A percentile compares a stretch with the other conserved stretches of the same genome.
Conservation (phyloP, 2,329 filamentous ascomycete genomes). For the Parafenestella ontariensis region DNA sequence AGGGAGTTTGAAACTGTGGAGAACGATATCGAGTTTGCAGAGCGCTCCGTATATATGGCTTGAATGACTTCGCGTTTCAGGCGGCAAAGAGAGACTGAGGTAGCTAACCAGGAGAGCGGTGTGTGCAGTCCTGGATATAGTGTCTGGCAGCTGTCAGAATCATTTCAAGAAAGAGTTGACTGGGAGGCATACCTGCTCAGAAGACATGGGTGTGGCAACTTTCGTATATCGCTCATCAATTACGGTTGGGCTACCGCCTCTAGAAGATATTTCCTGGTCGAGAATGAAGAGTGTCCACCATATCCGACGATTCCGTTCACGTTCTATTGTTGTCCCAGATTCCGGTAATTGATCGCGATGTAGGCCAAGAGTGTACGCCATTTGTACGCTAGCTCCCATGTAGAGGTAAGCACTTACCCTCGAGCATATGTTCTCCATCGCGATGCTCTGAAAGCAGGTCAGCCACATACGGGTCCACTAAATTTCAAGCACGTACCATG, state of each 20-base stretch:
- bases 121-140: slow-evolving; percentile 46
- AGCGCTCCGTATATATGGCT: slow-evolving; percentile 43
- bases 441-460: slow-evolving; percentile 35
- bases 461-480: slow-evolving; percentile 2
- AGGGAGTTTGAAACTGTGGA: slow-evolving; percentile 44
- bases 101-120: slow-evolving; percentile 41
- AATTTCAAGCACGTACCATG: slow-evolving; percentile 29
- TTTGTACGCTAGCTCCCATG: slow-evolving; percentile 46
- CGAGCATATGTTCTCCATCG: slow-evolving; percentile 44
- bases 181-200: slow-evolving; percentile 39
- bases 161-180: not conserved
- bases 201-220: slow-evolving; percentile 40
- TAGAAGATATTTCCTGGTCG: slow-evolving; percentile 45
- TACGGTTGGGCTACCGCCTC: slow-evolving; percentile 44
- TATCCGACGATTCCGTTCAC: slow-evolving; percentile 45
- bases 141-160: slow-evolving; percentile 24
- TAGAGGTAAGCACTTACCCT: slow-evolving; percentile 47
- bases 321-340: slow-evolving; percentile 34
- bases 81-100: slow-evolving; percentile 39
- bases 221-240: slow-evolving; percentile 44
- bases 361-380: slow-evolving; percentile 46
- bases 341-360: slow-evolving; percentile 45
- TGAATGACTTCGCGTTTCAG: slow-evolving; percentile 46
- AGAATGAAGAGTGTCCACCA: slow-evolving; percentile 49
- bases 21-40: slow-evolving; percentile 40